Evolutionary conservation across 306 rosid genomes (phyloP).

Genomic region (Fragaria iinumae): DNA sequence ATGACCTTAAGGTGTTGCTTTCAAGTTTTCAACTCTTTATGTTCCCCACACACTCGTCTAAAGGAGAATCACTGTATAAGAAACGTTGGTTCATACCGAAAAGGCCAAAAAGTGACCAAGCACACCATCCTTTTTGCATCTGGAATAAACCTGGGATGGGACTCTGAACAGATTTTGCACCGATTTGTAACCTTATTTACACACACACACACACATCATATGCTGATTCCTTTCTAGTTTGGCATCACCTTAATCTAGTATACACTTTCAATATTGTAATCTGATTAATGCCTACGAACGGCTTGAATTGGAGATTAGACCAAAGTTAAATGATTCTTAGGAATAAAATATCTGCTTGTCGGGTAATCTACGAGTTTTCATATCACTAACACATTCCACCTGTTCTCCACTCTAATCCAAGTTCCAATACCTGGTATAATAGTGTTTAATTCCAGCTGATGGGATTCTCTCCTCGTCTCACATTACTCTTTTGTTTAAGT

Average conservation of each 20-base stretch:
- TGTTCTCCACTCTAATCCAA: slow-evolving; percentile 36
- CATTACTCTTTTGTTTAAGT: neutral
- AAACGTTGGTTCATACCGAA: slow-evolving; percentile 4
- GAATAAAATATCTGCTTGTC: slow-evolving; percentile 22
- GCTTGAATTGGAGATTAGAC: slow-evolving; percentile 15
- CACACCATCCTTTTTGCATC: slow-evolving; percentile 10
- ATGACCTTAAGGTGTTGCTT: slow-evolving; percentile 1
- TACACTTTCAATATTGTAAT: slow-evolving; percentile 2
- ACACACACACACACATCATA: neutral
- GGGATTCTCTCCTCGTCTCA: neutral
- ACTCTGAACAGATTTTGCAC: slow-evolving; percentile 2
- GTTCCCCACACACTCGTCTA: neutral
- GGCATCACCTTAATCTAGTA: neutral
- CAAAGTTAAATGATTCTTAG: slow-evolving; percentile 21
- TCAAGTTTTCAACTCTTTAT: slow-evolving; percentile 30
- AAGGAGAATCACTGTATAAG: slow-evolving; percentile 20
- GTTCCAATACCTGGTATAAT: slow-evolving; percentile 15
- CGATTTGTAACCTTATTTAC: neutral
- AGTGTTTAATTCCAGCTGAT: neutral
- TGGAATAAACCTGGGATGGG: slow-evolving; percentile 21
- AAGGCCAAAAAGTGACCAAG: slow-evolving; percentile 16
- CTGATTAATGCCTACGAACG: neutral
- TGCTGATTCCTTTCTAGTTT: slow-evolving; percentile 3
- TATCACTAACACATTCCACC: slow-evolving; percentile 23
- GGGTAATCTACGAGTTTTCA: slow-evolving; percentile 34